A percentile compares a stretch with the other conserved stretches of the same genome.
These are phyloP conservation scores for Backusella tarrabulga DNA, from an alignment of 192 early-diverging fungal genomes.

Conservation along the genomic window DNA sequence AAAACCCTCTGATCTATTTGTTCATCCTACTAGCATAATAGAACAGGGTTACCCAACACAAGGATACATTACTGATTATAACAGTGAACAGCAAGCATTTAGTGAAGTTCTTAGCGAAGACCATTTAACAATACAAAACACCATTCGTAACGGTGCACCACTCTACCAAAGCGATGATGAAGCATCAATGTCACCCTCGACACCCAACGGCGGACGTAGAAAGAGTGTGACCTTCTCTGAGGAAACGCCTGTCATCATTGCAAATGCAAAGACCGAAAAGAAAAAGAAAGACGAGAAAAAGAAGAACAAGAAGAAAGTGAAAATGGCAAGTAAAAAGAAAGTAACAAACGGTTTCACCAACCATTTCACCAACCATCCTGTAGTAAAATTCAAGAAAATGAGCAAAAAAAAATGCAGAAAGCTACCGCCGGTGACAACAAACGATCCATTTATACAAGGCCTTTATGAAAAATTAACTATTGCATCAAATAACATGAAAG, in stretches of 20 bases:
- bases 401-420: conserved; percentile 3
- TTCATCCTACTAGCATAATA: neutral
- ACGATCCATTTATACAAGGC: conserved; percentile 8
- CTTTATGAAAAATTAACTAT: conserved; percentile 1
- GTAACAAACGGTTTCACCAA: neutral
- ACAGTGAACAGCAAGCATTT: neutral
- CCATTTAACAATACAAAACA: conserved; percentile 1
- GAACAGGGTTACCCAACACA: neutral
- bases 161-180: neutral
- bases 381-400: conserved; percentile 20
- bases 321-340: conserved; percentile 20
- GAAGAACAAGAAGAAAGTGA: neutral
- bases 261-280: neutral
- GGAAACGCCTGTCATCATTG: neutral
- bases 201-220: neutral
- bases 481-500: neutral
- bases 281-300: conserved; percentile 8
- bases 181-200: neutral
- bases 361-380: conserved; percentile 16
- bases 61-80: neutral
- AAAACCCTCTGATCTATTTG: neutral
- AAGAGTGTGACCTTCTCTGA: conserved; percentile 9
- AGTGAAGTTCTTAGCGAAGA: neutral
- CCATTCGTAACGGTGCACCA: conserved; percentile 2
- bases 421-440: neutral